A percentile compares a stretch with the other conserved stretches of the same genome.
phyloP scores from a whole-genome alignment of 768 basidiomycete species.

The Boletus coccyginus region DNA sequence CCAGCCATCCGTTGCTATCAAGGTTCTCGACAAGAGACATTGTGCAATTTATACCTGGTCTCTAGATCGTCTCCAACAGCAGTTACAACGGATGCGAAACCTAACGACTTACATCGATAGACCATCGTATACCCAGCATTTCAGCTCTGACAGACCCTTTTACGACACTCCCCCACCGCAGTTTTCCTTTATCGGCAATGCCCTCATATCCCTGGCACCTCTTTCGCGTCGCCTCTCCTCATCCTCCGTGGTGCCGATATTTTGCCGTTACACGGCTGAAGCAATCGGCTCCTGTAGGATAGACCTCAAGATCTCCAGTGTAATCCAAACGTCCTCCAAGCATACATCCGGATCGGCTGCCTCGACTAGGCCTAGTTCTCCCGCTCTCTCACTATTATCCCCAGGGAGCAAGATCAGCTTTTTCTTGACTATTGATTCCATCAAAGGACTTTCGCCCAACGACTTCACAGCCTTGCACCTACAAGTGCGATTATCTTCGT shows the following conservation, averaged over 20 bases:
- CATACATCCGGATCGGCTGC: constrained; percentile 58
- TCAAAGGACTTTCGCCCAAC: constrained; percentile 86
- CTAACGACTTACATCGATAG: constrained; percentile 86
- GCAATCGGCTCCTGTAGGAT: constrained; percentile 94
- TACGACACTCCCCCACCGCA: constrained; percentile 84
- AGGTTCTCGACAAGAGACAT: constrained; percentile 86
- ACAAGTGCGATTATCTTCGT: constrained; percentile 84
- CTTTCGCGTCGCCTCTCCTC: constrained; percentile 75
- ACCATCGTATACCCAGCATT: constrained; percentile 92
- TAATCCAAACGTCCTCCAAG: constrained; percentile 54
- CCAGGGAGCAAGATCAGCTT: constrained; percentile 82
- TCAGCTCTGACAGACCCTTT: constrained; percentile 91
- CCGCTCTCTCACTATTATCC: constrained; percentile 62
- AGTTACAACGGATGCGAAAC: constrained; percentile 91
- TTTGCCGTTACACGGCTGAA: constrained; percentile 91
- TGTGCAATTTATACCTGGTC: constrained; percentile 92
- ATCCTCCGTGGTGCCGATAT: constrained; percentile 78
- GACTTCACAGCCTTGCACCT: constrained; percentile 86
- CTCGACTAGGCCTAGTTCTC: constrained; percentile 75
- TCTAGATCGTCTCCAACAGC: constrained; percentile 81
- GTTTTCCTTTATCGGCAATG: constrained; percentile 92
- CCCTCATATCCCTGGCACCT: constrained; percentile 76
- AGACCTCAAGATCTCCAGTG: constrained; percentile 76
- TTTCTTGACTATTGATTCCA: constrained; percentile 79
- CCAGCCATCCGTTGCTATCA: constrained; percentile 84